Percentiles rank a stretch among this genome's conserved stretches.
Evolutionary conservation across 768 basidiomycete species (phyloP).

Genomic region (Russula vinacea): DNA sequence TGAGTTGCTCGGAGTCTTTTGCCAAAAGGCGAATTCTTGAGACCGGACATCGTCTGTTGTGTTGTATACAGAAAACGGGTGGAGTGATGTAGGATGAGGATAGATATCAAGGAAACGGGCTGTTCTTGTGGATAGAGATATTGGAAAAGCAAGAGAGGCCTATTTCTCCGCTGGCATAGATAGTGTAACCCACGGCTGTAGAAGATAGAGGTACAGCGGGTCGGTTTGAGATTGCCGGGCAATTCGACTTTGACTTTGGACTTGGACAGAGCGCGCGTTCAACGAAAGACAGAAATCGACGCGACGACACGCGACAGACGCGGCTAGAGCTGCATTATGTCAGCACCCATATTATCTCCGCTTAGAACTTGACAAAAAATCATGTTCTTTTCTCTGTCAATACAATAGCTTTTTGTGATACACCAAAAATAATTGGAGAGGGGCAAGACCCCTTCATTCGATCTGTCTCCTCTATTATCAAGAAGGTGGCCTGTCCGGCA

Average conservation of each 20-base stretch:
- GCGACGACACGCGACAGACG: constrained; percentile 26
- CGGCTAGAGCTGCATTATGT: constrained; percentile 24
- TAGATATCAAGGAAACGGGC: constrained; percentile 25
- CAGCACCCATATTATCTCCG: constrained; percentile 14
- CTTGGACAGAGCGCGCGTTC: constrained; percentile 7
- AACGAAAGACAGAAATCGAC: constrained; percentile 16
- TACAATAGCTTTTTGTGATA: not conserved
- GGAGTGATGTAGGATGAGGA: constrained; percentile 27
- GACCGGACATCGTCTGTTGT: constrained; percentile 53
- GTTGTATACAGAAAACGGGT: constrained; percentile 21
- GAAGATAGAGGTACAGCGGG: not conserved
- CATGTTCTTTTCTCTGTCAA: no score
- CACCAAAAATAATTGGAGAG: no score
- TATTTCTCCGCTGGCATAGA: constrained; percentile 25
- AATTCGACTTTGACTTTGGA: not conserved
- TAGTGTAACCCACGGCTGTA: not conserved
- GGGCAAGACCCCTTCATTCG: not conserved
- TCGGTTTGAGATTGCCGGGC: not conserved
- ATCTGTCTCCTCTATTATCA: not conserved
- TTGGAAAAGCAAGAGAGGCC: constrained; percentile 22
- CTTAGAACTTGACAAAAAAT: not conserved
- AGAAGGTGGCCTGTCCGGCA: not conserved
- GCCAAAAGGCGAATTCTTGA: constrained; percentile 83
- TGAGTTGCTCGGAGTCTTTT: constrained; percentile 76
- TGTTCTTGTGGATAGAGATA: constrained; percentile 14